A percentile compares a stretch with the other conserved stretches of the same genome.
Evolutionary conservation across 208 protist genomes (phyloP).

Genomic region (Trypanosoma caninum): DNA sequence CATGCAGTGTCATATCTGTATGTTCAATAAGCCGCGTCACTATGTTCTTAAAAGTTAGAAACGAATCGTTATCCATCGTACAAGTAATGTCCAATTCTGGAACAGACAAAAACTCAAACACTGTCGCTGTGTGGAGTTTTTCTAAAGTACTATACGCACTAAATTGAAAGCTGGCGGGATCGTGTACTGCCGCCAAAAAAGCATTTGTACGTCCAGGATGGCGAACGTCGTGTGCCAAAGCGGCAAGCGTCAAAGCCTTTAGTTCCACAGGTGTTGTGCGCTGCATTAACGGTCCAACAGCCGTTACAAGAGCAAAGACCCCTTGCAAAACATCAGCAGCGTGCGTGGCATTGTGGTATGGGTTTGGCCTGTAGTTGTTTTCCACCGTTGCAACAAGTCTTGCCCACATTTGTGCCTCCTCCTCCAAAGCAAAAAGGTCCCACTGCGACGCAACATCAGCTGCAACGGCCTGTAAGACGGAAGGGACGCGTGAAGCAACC

Average conservation of each 20-base stretch:
- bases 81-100: constrained; percentile 57
- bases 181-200: constrained; percentile 52
- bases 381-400: constrained; percentile 40
- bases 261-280: constrained; percentile 59
- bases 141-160: constrained; percentile 56
- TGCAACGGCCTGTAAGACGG: constrained; percentile 47
- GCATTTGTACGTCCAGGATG: constrained; percentile 61
- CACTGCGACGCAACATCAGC: constrained; percentile 40
- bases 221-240: constrained; percentile 65
- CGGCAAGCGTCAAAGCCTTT: constrained; percentile 56
- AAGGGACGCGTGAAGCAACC: constrained; percentile 26
- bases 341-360: constrained; percentile 76
- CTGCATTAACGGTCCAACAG: constrained; percentile 28
- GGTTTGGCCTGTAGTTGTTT: constrained; percentile 69
- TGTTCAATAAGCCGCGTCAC: constrained; percentile 41
- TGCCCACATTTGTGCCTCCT: constrained; percentile 33
- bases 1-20: constrained; percentile 73
- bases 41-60: constrained; percentile 57
- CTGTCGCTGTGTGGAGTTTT: constrained; percentile 71
- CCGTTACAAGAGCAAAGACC: constrained; percentile 40
- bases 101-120: constrained; percentile 49
- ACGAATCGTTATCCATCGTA: constrained; percentile 40
- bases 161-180: constrained; percentile 54
- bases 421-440: constrained; percentile 41
- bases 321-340: constrained; percentile 77